Percentiles rank a stretch among this genome's conserved stretches.
phyloP scores from a whole-genome alignment of 257 asterid genomes.

The Paulownia fortunei region DNA sequence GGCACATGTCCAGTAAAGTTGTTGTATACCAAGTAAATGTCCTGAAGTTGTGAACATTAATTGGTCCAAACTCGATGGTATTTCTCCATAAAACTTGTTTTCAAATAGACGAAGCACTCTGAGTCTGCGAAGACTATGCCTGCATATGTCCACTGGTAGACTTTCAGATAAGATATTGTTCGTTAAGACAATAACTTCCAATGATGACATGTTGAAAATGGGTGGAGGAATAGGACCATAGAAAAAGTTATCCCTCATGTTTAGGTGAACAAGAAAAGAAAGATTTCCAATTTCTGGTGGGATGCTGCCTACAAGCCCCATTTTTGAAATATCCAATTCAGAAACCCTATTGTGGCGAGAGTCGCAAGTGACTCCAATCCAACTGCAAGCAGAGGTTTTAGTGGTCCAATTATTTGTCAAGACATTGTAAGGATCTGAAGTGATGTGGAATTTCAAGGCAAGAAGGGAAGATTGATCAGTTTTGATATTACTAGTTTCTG shows the following conservation, averaged over 20 bases:
- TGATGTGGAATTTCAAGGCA: constrained; percentile 1
- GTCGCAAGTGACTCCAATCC: constrained; percentile 41
- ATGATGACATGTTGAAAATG: constrained; percentile 31
- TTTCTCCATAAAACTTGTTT: constrained; percentile 4
- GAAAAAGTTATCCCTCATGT: constrained; percentile 8
- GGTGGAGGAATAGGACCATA: constrained; percentile 4
- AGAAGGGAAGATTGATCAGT: constrained; percentile 26
- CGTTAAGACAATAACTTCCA: neutral
- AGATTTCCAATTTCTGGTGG: constrained; percentile 36
- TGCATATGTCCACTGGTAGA: neutral
- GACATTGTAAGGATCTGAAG: neutral
- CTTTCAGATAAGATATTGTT: constrained; percentile 14
- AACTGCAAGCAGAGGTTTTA: constrained; percentile 25
- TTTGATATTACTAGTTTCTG: neutral
- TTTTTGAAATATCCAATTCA: constrained; percentile 11
- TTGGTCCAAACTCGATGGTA: neutral
- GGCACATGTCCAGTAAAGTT: neutral
- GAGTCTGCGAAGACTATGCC: neutral
- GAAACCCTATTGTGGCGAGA: constrained; percentile 28
- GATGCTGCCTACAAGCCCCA: constrained; percentile 27
- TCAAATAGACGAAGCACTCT: neutral
- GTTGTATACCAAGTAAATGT: neutral
- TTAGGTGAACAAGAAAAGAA: constrained; percentile 30
- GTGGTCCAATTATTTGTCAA: constrained; percentile 16
- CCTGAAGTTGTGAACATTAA: neutral